Conservation (phyloP, 768 basidiomycete genomes). For the Tephrocybe sp. region DNA sequence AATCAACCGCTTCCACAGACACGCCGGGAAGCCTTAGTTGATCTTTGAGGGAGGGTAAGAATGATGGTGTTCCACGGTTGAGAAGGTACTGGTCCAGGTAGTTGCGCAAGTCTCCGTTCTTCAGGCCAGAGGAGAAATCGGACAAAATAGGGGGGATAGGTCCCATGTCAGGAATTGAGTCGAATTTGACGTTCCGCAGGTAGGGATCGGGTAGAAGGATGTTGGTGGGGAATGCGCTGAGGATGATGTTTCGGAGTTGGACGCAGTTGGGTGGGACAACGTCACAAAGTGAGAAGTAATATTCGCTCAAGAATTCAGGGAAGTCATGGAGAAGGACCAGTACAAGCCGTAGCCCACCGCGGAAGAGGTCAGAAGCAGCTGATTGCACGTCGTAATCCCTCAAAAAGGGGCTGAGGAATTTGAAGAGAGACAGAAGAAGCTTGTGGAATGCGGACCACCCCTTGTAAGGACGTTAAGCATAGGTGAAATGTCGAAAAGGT, state of each 20-base stretch:
- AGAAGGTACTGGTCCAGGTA: constrained; percentile 87
- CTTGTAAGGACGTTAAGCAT: constrained; percentile 31
- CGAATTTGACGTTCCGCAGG: constrained; percentile 71
- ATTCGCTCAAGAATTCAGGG: constrained; percentile 96
- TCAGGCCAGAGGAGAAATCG: constrained; percentile 85
- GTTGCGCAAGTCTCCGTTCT: constrained; percentile 74
- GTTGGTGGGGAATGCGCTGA: constrained; percentile 89
- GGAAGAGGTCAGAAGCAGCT: constrained; percentile 85
- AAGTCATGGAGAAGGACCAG: constrained; percentile 98
- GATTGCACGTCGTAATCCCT: constrained; percentile 77
- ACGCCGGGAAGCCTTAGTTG: constrained; percentile 56
- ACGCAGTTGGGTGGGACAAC: constrained; percentile 91
- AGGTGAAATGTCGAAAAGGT: not conserved
- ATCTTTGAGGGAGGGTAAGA: constrained; percentile 77
- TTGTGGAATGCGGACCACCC: constrained; percentile 98
- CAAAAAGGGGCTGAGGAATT: constrained; percentile 91
- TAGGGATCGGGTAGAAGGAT: constrained; percentile 85
- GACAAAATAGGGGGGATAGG: constrained; percentile 89
- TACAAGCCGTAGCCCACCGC: constrained; percentile 85
- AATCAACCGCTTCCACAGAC: constrained; percentile 49
- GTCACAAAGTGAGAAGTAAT: constrained; percentile 95
- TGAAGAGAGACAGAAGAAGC: constrained; percentile 88
- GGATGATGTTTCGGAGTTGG: constrained; percentile 94
- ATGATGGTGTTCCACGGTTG: constrained; percentile 68
- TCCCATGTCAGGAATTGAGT: constrained; percentile 85